Evolutionary conservation across 208 protist genomes (phyloP).

Genomic region (Leptomonas seymouri): DNA sequence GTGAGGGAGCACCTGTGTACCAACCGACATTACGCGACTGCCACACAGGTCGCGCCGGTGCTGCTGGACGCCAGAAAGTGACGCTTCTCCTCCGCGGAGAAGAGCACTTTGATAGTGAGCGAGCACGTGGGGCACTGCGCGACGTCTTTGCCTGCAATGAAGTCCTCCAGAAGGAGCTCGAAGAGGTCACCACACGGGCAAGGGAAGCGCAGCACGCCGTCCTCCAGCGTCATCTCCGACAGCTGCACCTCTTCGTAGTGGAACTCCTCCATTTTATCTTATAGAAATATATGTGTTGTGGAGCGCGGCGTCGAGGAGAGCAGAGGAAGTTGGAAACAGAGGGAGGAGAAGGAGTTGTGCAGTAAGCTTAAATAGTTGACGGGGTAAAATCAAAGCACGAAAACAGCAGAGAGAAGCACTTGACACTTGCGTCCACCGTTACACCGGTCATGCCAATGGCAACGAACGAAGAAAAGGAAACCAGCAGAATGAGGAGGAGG

Average conservation of each 20-base stretch:
- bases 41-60: slow-evolving; percentile 11
- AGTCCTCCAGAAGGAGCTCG: slow-evolving; percentile 78
- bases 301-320: too few relatives aligned
- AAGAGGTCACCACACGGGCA: slow-evolving; percentile 94
- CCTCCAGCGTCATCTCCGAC: slow-evolving; percentile 81
- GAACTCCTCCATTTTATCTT: slow-evolving; percentile 60
- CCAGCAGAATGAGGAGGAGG: too few relatives aligned
- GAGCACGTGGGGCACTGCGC: slow-evolving; percentile 92
- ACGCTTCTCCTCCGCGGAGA: slow-evolving; percentile 53
- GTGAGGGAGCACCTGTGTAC: too few relatives aligned
- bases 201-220: slow-evolving; percentile 75
- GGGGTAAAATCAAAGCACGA: too few relatives aligned
- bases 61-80: slow-evolving; percentile 36
- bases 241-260: slow-evolving; percentile 92
- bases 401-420: too few relatives aligned
- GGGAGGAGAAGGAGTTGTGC: too few relatives aligned
- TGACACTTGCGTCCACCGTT: too few relatives aligned
- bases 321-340: too few relatives aligned
- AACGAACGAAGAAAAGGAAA: too few relatives aligned
- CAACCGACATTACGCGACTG: slow-evolving; percentile 35
- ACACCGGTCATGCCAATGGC: too few relatives aligned
- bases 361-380: too few relatives aligned
- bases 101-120: slow-evolving; percentile 84
- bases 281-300: too few relatives aligned
- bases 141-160: slow-evolving; percentile 68